These are phyloP conservation scores for Phytopythium montanum DNA, from an alignment of 352 stramenopile genomes.

Conservation along the genomic window DNA sequence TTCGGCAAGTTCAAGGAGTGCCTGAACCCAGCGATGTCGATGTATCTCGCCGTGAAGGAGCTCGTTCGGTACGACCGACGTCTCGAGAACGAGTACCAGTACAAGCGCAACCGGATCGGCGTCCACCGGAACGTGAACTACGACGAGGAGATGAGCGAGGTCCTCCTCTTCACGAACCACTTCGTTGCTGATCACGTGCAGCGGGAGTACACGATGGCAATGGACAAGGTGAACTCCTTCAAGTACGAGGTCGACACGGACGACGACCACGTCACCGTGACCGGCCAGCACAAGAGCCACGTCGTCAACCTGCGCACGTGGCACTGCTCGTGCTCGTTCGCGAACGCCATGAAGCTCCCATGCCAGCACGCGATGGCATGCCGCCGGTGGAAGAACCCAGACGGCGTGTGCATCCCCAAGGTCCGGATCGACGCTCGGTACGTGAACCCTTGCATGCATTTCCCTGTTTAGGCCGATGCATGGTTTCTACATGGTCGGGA, in stretches of 20 bases:
- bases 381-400: slow-evolving; percentile 4
- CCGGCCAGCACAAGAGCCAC: neutral
- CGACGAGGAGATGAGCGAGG: slow-evolving; percentile 13
- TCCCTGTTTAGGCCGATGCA: too few relatives aligned
- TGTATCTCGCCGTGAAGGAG: slow-evolving; percentile 2
- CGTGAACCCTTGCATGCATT: too few relatives aligned
- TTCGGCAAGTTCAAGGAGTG: slow-evolving; percentile 25
- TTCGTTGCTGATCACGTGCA: slow-evolving; percentile 16
- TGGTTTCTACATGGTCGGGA: too few relatives aligned
- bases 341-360: slow-evolving; percentile 10
- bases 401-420: slow-evolving; percentile 9
- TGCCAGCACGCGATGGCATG: slow-evolving; percentile 21
- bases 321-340: slow-evolving; percentile 17
- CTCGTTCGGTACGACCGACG: slow-evolving; percentile 11
- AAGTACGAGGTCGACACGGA: slow-evolving; percentile 9
- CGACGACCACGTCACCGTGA: neutral
- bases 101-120: slow-evolving; percentile 1
- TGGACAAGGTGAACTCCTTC: slow-evolving; percentile 6
- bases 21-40: slow-evolving; percentile 2
- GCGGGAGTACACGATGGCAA: slow-evolving; percentile 7
- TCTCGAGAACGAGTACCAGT: too few relatives aligned
- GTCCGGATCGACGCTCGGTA: slow-evolving; percentile 1
- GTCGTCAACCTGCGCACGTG: slow-evolving; percentile 1
- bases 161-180: slow-evolving; percentile 16
- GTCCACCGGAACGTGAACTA: slow-evolving; percentile 10